These are phyloP conservation scores for Multifurca ochricompacta DNA, from an alignment of 768 basidiomycete genomes.

Conservation along the genomic window DNA sequence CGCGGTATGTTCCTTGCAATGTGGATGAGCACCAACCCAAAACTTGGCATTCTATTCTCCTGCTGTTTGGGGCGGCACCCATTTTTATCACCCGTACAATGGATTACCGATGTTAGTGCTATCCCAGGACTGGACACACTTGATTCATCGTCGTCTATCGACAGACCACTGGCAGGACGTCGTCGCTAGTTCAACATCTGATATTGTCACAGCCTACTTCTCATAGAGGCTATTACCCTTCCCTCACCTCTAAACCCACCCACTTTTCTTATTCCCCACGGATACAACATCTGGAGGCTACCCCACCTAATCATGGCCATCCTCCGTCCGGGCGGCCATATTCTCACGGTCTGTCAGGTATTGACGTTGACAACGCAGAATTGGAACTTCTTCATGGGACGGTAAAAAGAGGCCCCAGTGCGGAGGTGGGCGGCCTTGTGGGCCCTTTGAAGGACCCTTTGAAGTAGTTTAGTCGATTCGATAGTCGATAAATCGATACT, in stretches of 20 bases:
- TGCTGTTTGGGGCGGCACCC: constrained; percentile 68
- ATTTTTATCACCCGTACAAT: constrained; percentile 85
- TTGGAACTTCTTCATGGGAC: constrained; percentile 25
- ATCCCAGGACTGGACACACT: constrained; percentile 4
- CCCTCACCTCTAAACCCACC: constrained; percentile 51
- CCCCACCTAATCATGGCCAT: constrained; percentile 35
- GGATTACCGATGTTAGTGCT: constrained; percentile 74
- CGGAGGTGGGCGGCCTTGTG: too few relatives aligned
- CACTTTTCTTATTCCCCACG: constrained; percentile 72
- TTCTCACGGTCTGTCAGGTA: constrained; percentile 4
- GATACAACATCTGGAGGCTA: constrained; percentile 37
- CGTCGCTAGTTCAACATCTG: constrained; percentile 68
- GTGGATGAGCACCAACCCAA: constrained; percentile 33
- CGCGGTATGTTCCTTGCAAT: constrained; percentile 39
- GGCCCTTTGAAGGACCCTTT: too few relatives aligned
- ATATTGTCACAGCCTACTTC: constrained; percentile 63
- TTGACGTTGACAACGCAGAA: constrained; percentile 17
- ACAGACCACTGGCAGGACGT: constrained; percentile 93
- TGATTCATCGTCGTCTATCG: constrained; percentile 13
- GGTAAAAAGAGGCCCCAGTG: constrained; percentile 23
- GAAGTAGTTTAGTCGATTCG: too few relatives aligned
- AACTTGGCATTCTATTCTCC: constrained; percentile 76
- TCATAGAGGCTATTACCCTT: constrained; percentile 78
- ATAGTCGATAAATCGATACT: too few relatives aligned
- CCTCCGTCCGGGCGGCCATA: background rate